Base-by-base conservation (phyloP, 768 basidiomycete genomes). In the Phlegmacium glaucopus region DNA sequence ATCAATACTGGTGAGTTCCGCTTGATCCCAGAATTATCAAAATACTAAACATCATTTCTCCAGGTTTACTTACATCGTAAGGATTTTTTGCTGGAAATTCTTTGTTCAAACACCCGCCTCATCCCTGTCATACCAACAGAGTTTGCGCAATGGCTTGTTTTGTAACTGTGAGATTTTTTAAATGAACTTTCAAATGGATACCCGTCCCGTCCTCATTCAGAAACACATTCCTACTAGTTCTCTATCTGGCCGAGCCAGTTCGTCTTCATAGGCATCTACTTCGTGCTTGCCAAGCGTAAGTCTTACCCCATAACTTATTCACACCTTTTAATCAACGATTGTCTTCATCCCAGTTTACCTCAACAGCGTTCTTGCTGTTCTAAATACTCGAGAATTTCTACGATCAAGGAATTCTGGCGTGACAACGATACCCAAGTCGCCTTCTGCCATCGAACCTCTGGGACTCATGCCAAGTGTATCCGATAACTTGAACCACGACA, bases 311-410 rank as follows among this genome's bases (percentile, higher is more conserved):
- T 4, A 4, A 12, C n/a, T 25, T 7, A 4, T 17, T 17, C 27
- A 26, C 18, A 47, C 18, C 17, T 13, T 7, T 9, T 9, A 9
- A 9, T 26, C 9, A n/a, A n/a, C n/a, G n/a, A n/a, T n/a, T n/a
- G n/a, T n/a, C n/a, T n/a, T n/a, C 15, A 16, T 11, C 27, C 6
- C 15, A 69, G 67, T 69, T 12, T 65, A 61, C 48, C 34, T 69
- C 38, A 67, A 69, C 57, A 69, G 65, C 51, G 53, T 69, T 17
- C 56, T 69, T 13, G 66, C 67, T 13, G 61, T 63, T 5, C 59
- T 67, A 16, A 67, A 69, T 44, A 56, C 60, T 4, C 57, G 64
- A 22, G 59, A 61, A 13, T 26, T 55, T 3, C 48, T 67, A 26
- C 50, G 59, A 10, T 56, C 56, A 50, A 37, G 60, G 47, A 55